Evolutionary conservation across 768 basidiomycete genomes (phyloP).

Genomic region (Clavaria fumosa): DNA sequence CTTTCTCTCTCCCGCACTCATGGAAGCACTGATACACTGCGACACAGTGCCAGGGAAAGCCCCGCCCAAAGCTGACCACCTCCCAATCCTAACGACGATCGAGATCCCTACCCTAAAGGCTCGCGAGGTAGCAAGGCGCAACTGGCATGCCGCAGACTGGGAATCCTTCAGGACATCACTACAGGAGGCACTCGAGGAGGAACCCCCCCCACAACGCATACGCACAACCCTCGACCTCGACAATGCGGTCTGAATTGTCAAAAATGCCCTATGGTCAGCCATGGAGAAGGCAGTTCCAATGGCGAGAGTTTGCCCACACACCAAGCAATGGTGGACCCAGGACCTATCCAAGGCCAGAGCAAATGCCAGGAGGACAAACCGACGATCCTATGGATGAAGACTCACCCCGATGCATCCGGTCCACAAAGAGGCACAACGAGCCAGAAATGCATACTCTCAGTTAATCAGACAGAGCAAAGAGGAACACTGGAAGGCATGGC

Average conservation of each 20-base stretch:
- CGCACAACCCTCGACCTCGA: not conserved
- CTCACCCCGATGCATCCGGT: not conserved
- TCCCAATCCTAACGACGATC: not conserved
- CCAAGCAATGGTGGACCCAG: conserved; percentile 4
- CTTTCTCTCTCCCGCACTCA: not conserved
- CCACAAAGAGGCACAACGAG: not conserved
- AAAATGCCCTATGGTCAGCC: not conserved
- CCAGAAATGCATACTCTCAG: conserved; percentile 4
- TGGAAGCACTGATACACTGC: not conserved
- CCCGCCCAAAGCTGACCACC: not conserved
- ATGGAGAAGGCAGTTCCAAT: conserved; percentile 1
- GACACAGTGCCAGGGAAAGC: not conserved
- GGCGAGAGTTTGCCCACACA: conserved; percentile 2
- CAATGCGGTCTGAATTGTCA: not conserved
- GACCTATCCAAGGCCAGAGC: conserved; percentile 2
- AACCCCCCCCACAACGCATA: not conserved
- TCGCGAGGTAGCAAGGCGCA: not conserved
- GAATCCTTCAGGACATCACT: not conserved
- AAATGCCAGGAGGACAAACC: not conserved
- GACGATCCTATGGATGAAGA: not conserved
- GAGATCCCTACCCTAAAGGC: not conserved
- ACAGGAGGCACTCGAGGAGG: not conserved
- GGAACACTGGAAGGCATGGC: conserved; percentile 5
- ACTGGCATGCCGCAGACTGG: conserved; percentile 1
- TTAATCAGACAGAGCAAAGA: not conserved